Evolutionary conservation across 345 rosid species (phyloP), one percentile per base, ranked within the genome.

Genomic region (Populus ilicifolia): DNA sequence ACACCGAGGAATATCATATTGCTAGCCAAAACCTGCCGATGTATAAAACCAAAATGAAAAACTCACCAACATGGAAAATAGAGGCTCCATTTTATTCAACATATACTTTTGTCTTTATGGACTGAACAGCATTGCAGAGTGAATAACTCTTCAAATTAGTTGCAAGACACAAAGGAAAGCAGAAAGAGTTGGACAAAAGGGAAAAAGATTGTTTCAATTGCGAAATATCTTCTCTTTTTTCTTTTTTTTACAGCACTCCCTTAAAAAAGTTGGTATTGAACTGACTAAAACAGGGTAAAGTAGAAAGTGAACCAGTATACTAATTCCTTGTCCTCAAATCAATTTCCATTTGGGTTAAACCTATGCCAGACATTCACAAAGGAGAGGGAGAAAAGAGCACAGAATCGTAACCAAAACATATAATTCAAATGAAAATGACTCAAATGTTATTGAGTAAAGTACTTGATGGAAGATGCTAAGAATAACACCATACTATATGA

Each of bases 1-100:
- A 91, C 97, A 18, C 97, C 98, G 44, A 96, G 99, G 93, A 96
- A 96, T 85, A 96, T 96, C 95, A 94, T 92, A 81, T 94, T 96
- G 91, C 99, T 96, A 0, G 97, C 97, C 43, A 96, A 86, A 82
- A 96, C 99, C 99, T 96, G 96, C 79, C 86, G 73, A 75, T 46
- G 25, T 80, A 78, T 61, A 76, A 75, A 81, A 80, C 48, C 33
- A 39, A 39, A 43, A 41, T 16, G 46, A 35, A 75, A 69, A 50
- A 10, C 2, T 39, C 27, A 25, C 25, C 2, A 43, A 70, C 17
- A 75, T 20, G 46, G 36, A 38, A 35, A 62, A 35, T 35, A 23
- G 27, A 56, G 35, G 67, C 44, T 67, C 33, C 36, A 39, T 23
- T 71, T 23, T 27, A 61, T 41, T 67, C 8, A 33, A 8, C 30